These are phyloP conservation scores for Euphrasia arctica DNA, from an alignment of 305 asterid genomes.

Conservation along the genomic window DNA sequence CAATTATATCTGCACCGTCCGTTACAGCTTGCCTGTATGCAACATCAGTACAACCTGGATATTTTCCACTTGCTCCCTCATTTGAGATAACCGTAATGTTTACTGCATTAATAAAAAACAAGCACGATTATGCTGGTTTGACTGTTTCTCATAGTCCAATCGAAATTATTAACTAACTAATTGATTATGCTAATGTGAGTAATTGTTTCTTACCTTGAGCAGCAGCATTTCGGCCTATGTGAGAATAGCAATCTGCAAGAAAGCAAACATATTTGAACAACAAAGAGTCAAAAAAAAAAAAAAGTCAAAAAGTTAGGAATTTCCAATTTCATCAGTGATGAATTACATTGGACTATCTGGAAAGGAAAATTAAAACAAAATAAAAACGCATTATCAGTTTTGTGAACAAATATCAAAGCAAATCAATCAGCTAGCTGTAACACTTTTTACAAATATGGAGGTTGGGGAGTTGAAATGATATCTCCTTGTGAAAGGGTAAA, in stretches of 20 bases:
- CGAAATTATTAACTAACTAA: slow-evolving; percentile 20
- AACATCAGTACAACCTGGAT: slow-evolving; percentile 77
- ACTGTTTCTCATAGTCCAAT: slow-evolving; percentile 9
- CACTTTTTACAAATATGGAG: no score
- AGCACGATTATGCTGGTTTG: neutral
- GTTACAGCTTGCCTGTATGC: slow-evolving; percentile 71
- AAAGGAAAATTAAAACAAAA: neutral
- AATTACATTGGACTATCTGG: slow-evolving; percentile 6
- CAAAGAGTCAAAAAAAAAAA: slow-evolving; percentile 5
- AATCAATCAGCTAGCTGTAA: no score
- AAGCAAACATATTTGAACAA: slow-evolving; percentile 16
- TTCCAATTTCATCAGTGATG: neutral
- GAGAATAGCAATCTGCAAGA: slow-evolving; percentile 83
- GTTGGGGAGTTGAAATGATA: no score
- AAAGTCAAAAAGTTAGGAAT: slow-evolving; percentile 9
- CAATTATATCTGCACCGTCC: slow-evolving; percentile 79
- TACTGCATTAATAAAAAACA: slow-evolving; percentile 40
- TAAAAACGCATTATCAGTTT: neutral
- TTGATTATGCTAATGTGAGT: slow-evolving; percentile 17
- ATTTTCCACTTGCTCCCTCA: slow-evolving; percentile 90
- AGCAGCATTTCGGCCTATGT: slow-evolving; percentile 52
- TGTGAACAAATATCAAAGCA: neutral
- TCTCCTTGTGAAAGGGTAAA: no score
- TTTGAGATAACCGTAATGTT: slow-evolving; percentile 52
- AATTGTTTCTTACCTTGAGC: slow-evolving; percentile 41